These are phyloP conservation scores for Euphorbia tirucalli DNA, from an alignment of 345 rosid species.

Conservation along the genomic window DNA sequence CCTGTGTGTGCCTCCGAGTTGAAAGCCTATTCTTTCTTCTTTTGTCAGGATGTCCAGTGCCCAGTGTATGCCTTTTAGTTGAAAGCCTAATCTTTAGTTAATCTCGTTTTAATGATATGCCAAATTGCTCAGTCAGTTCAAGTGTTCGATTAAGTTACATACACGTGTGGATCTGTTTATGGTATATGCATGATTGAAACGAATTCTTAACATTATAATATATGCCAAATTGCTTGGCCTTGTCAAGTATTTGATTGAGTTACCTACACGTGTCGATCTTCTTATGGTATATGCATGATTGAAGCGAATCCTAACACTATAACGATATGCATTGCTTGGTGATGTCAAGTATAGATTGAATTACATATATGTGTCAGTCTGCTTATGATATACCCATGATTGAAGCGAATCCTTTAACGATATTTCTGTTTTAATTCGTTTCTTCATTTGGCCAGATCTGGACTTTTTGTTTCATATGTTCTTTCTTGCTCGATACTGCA, in stretches of 20 bases:
- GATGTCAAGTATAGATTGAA: not conserved
- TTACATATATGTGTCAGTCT: not conserved
- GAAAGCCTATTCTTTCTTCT: not conserved
- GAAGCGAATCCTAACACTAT: too few relatives aligned
- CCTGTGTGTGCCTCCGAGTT: not conserved
- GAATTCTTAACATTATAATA: too few relatives aligned
- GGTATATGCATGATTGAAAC: too few relatives aligned
- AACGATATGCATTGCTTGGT: not conserved
- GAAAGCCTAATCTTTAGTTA: not conserved
- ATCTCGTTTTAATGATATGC: too few relatives aligned
- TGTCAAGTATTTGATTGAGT: too few relatives aligned
- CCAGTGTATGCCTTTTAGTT: not conserved
- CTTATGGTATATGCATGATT: too few relatives aligned
- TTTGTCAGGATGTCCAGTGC: not conserved
- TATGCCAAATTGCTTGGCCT: too few relatives aligned
- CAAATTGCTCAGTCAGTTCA: too few relatives aligned
- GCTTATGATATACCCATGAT: not conserved
- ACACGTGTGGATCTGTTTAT: too few relatives aligned
- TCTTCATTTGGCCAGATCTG: conserved; percentile 54
- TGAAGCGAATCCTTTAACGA: not conserved
- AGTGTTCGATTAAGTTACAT: too few relatives aligned
- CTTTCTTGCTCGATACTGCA: conserved; percentile 97
- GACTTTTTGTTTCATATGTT: conserved; percentile 99
- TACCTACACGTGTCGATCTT: too few relatives aligned
- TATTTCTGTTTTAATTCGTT: not conserved